Evolutionary conservation across 1,139 yeast genomes (phyloP).

Genomic region (Protomyces lactucae-debilis): DNA sequence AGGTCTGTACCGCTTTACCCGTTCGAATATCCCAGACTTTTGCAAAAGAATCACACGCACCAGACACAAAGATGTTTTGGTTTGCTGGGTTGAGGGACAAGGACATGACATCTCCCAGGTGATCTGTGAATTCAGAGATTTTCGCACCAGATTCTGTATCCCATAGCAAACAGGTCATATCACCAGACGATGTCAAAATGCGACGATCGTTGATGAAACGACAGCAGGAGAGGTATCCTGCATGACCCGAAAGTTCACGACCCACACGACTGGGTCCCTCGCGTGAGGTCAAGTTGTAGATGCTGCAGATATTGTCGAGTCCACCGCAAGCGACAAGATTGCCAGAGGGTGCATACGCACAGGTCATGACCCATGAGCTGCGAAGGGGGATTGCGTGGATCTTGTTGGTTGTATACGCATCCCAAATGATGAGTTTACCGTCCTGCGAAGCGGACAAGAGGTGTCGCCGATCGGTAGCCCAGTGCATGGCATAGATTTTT

Average conservation of each 20-base stretch:
- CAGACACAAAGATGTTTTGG: conserved; percentile 52
- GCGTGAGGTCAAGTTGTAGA: conserved; percentile 48
- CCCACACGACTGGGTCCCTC: conserved; percentile 31
- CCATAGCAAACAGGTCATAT: conserved; percentile 77
- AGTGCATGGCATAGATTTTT: conserved; percentile 62
- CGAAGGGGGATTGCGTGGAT: conserved; percentile 53
- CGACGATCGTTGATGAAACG: conserved; percentile 56
- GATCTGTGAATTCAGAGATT: conserved; percentile 60
- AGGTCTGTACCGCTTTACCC: conserved; percentile 54
- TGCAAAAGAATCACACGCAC: conserved; percentile 71
- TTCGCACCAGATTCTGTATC: conserved; percentile 60
- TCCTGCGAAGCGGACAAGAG: conserved; percentile 78
- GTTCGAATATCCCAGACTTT: conserved; percentile 67
- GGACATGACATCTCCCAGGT: conserved; percentile 72
- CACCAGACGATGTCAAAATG: conserved; percentile 75
- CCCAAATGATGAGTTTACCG: conserved; percentile 83
- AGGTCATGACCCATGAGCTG: conserved; percentile 72
- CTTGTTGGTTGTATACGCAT: conserved; percentile 67
- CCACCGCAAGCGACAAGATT: conserved; percentile 74
- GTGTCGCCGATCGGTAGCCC: conserved; percentile 59
- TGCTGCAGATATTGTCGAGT: conserved; percentile 68
- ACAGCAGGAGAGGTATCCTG: conserved; percentile 74
- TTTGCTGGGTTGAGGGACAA: conserved; percentile 42
- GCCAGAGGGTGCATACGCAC: conserved; percentile 67
- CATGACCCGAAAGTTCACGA: conserved; percentile 52